phyloP scores from a whole-genome alignment of 352 stramenopile genomes.

The Phytophthora sojae region DNA sequence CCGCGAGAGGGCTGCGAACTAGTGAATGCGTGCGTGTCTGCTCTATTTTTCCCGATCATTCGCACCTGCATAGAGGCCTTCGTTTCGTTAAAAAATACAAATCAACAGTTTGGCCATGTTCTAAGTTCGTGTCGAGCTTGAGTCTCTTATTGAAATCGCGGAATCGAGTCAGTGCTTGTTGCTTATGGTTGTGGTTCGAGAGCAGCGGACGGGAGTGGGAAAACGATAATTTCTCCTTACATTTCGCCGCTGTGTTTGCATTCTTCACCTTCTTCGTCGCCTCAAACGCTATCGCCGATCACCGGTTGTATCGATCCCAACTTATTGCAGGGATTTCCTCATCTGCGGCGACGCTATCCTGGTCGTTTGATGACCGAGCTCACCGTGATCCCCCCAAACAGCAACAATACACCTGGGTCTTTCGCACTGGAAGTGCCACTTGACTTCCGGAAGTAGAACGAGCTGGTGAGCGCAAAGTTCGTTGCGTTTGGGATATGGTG shows the following conservation, averaged over 20 bases:
- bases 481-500: conserved; percentile 8
- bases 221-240: neutral
- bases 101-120: too few relatives aligned
- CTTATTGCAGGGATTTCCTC: neutral
- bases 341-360: neutral
- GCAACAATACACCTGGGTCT: conserved; percentile 2
- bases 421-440: neutral
- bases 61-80: too few relatives aligned
- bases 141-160: neutral
- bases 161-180: neutral
- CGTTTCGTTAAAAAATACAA: too few relatives aligned
- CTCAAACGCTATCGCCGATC: neutral
- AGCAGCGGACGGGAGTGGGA: neutral
- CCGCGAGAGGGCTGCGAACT: neutral
- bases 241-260: neutral
- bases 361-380: neutral
- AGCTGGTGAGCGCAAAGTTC: conserved; percentile 14
- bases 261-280: neutral
- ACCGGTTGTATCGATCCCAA: neutral
- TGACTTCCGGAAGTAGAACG: conserved; percentile 11
- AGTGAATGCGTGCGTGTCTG: too few relatives aligned
- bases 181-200: neutral
- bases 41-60: too few relatives aligned
- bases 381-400: conserved; percentile 11
- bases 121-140: neutral